These are phyloP conservation scores for Boletellus sp. DNA, from an alignment of 768 basidiomycete genomes.

Conservation along the genomic window DNA sequence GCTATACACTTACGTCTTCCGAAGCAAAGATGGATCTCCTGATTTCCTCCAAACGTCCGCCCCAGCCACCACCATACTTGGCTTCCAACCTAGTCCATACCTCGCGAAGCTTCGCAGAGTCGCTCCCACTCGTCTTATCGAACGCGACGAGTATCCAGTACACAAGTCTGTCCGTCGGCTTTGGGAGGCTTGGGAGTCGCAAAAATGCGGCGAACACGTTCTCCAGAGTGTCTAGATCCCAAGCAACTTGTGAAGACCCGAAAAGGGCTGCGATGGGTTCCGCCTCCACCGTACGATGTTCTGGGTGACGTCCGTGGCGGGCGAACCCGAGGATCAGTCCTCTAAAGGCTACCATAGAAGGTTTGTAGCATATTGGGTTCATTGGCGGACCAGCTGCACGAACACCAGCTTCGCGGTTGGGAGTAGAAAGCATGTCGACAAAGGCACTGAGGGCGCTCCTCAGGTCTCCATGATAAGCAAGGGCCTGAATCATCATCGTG, in stretches of 20 bases:
- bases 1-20: slow-evolving; percentile 1
- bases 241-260: slow-evolving; percentile 27
- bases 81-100: slow-evolving; percentile 57
- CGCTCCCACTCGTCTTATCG: slow-evolving; percentile 52
- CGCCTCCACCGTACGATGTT: background rate
- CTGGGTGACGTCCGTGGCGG: slow-evolving; percentile 45
- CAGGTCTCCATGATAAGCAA: slow-evolving; percentile 71
- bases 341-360: slow-evolving; percentile 57
- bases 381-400: slow-evolving; percentile 27
- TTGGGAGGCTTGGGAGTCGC: slow-evolving; percentile 42
- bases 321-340: slow-evolving; percentile 74
- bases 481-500: slow-evolving; percentile 61
- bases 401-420: slow-evolving; percentile 37
- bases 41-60: slow-evolving; percentile 44
- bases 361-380: slow-evolving; percentile 33
- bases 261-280: slow-evolving; percentile 5
- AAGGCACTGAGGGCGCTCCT: slow-evolving; percentile 52
- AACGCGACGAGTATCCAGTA: slow-evolving; percentile 72
- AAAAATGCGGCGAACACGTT: slow-evolving; percentile 62
- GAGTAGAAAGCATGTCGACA: slow-evolving; percentile 59
- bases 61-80: slow-evolving; percentile 47
- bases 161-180: slow-evolving; percentile 44
- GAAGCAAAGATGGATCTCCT: slow-evolving; percentile 36
- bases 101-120: slow-evolving; percentile 46
- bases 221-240: slow-evolving; percentile 57